Evolutionary conservation across 2,329 filamentous ascomycete species (phyloP), one percentile per base, ranked within the genome.

Genomic region (Cylindrodendrum hubeiense): DNA sequence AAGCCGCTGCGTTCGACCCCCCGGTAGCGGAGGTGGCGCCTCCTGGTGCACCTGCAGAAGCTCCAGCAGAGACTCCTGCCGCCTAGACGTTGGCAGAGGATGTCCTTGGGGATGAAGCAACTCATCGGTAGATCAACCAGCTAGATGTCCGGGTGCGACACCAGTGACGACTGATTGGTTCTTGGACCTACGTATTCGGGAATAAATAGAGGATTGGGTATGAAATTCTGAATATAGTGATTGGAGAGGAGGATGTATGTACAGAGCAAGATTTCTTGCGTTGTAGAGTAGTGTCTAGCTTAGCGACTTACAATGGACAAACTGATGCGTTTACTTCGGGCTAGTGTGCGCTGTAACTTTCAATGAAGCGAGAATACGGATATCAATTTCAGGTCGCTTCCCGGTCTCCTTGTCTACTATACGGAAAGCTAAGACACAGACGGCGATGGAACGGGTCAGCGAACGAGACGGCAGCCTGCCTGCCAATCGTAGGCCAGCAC

Each of bases 1-100:
- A 70, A 1, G 62, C 62, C 1, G 71, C 71, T 6, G 71, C 71
- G 3, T 73, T 73, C 56, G 61, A 52, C 60, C 67, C 71, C 8
- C 66, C 67, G 2, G 56, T 63, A 3, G 67, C 56, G 19, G 60
- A 68, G 28, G 66, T 39, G 41, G 63, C 55, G 2, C 60, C 68
- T 24, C 66, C 68, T 26, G 60, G 17, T 5, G 47, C 49, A 17
- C 60, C 60, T 22, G 33, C 9, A 3, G 60, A 63, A 28, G 44
- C 60, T 15, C 60, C 60, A 2, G 59, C 59, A n/a, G 43, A 43
- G 19, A 46, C 60, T 28, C 46, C 47, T 21, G 49, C 21, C 10
- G 39, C 39, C 4, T 53, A n/a, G 17, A n/a, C n/a, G n/a, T 13
- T 41, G n/a, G n/a, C 5, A 5, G 19, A 39, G 15, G 12, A 33